phyloP scores from a whole-genome alignment of 305 asterid genomes.

The Rubia occidens region DNA sequence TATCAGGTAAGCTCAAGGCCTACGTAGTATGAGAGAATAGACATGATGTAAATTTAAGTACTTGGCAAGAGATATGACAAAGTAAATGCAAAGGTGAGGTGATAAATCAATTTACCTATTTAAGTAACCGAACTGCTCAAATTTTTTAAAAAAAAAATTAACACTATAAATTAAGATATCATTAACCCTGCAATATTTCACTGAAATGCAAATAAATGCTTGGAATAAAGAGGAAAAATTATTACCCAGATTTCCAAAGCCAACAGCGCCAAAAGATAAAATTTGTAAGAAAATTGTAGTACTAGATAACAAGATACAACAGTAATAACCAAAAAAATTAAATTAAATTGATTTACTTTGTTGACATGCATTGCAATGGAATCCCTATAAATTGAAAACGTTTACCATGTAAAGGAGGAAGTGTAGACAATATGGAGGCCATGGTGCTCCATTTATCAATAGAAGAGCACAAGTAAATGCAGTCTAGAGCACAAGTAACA shows the following conservation, averaged over 20 bases:
- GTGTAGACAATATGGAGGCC: conserved; percentile 69
- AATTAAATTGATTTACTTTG: background rate
- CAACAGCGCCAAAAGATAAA: background rate
- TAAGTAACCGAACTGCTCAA: background rate
- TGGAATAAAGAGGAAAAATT: background rate
- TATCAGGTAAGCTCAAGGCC: background rate
- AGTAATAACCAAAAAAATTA: background rate
- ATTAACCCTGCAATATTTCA: background rate
- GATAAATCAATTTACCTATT: background rate
- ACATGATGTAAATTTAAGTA: background rate
- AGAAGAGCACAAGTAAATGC: conserved; percentile 73
- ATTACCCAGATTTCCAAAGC: background rate
- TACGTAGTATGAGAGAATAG: background rate
- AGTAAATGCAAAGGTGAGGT: background rate
- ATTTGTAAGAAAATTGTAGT: background rate
- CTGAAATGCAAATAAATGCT: background rate
- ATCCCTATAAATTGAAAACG: conserved; percentile 17
- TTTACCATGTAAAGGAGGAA: conserved; percentile 62
- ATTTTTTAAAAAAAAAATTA: background rate
- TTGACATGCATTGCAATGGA: background rate
- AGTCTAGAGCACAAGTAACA: conserved; percentile 70
- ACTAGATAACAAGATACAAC: background rate
- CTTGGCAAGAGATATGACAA: background rate
- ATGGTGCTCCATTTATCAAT: conserved; percentile 76
- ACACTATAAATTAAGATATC: background rate